phyloP scores from a whole-genome alignment of 2,329 filamentous ascomycete species.

The Incumbomyces lentus region DNA sequence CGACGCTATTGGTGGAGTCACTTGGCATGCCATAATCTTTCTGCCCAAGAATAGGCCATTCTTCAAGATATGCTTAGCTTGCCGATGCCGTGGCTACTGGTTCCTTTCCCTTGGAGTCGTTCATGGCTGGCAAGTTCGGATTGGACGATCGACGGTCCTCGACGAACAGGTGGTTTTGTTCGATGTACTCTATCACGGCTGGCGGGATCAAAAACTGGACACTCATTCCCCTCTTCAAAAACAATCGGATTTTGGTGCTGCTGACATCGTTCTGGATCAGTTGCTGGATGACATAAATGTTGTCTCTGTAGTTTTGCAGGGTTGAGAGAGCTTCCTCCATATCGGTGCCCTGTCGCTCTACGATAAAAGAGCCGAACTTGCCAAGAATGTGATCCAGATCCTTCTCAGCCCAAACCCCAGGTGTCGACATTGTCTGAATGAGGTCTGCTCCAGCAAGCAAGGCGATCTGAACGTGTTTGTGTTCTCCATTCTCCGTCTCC shows the following conservation, averaged over 20 bases:
- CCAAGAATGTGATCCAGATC: slow-evolving; percentile 84
- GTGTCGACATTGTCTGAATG: slow-evolving; percentile 61
- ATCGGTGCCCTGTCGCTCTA: slow-evolving; percentile 82
- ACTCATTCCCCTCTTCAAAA: slow-evolving; percentile 69
- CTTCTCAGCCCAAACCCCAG: slow-evolving; percentile 67
- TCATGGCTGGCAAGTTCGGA: slow-evolving; percentile 13
- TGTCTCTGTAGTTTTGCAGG: slow-evolving; percentile 71
- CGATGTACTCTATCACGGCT: slow-evolving; percentile 64
- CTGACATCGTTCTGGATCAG: slow-evolving; percentile 79
- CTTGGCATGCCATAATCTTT: too few relatives aligned
- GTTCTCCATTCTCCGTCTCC: slow-evolving; percentile 54
- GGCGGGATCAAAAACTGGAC: slow-evolving; percentile 67
- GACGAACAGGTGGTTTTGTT: slow-evolving; percentile 55
- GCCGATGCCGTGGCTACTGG: slow-evolving; percentile 9
- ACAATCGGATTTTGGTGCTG: slow-evolving; percentile 70
- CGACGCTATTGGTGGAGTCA: too few relatives aligned
- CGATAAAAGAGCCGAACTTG: slow-evolving; percentile 70
- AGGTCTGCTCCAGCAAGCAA: slow-evolving; percentile 71
- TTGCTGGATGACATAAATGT: slow-evolving; percentile 80
- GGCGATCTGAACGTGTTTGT: slow-evolving; percentile 61
- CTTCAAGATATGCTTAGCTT: not conserved
- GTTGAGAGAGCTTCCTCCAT: slow-evolving; percentile 78
- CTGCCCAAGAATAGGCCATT: too few relatives aligned
- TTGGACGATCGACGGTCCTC: slow-evolving; percentile 32
- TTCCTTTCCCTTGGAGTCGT: slow-evolving; percentile 17